Conservation (phyloP, 345 rosid genomes). For the Populus alba region DNA sequence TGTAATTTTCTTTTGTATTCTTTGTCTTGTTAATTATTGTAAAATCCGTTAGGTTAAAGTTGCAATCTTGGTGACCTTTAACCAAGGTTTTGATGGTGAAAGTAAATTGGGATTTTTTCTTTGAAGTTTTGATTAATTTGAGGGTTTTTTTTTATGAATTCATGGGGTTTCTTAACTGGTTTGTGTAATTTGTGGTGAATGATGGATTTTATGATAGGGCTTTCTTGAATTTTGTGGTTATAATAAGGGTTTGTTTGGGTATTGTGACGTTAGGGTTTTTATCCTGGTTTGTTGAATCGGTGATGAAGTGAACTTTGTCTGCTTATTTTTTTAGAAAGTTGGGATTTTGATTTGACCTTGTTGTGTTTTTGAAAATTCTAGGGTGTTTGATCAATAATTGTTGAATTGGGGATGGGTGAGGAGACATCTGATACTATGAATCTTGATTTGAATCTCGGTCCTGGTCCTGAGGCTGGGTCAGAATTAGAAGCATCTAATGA, state of each 20-base stretch:
- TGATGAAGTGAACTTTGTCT: not conserved
- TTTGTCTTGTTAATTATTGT: not conserved
- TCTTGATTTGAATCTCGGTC: constrained; percentile 94
- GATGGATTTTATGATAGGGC: not conserved
- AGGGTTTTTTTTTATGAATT: not conserved
- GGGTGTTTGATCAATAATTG: constrained; percentile 19
- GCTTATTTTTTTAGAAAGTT: not conserved
- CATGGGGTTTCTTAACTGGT: not conserved
- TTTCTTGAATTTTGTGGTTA: constrained; percentile 1
- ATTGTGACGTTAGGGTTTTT: not conserved
- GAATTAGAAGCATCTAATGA: constrained; percentile 38
- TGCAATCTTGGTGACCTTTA: not conserved
- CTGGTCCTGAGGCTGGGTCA: constrained; percentile 63
- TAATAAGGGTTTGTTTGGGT: not conserved
- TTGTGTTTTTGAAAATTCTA: constrained; percentile 9
- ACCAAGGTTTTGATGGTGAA: not conserved
- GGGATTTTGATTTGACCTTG: not conserved
- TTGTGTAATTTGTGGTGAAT: not conserved
- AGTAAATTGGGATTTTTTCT: not conserved
- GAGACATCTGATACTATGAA: constrained; percentile 80
- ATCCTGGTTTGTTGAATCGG: constrained; percentile 9
- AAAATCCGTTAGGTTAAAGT: not conserved
- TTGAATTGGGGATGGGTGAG: constrained; percentile 53
- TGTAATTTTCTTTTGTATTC: not conserved
- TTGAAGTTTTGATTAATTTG: too few species aligned